Base-by-base conservation (phyloP, 2,329 filamentous ascomycete genomes). In the Sclerotinia borealis region DNA sequence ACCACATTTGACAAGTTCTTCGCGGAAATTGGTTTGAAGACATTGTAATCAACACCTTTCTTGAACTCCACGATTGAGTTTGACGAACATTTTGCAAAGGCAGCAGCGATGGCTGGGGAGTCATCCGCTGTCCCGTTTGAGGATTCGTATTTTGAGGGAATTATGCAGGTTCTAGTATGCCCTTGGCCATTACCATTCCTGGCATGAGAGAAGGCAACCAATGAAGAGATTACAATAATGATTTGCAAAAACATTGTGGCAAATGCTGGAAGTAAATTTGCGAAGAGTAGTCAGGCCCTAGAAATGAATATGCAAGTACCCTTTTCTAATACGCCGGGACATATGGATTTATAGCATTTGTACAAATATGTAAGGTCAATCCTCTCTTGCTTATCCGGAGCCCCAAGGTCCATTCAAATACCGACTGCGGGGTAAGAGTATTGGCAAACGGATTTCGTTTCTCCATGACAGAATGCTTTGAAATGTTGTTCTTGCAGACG, bases 1-100 rank as follows among this genome's bases (percentile, higher is more conserved):
- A 74, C 73, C 17, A 80, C 77, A 65, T 80, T 77, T 56, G 71
- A 75, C 29, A 80, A 71, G 37, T 77, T 77, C 2, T 70, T 76
- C 6, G 76, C 76, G 4, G 64, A 69, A 45, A 79, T 74, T 17
- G 41, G 78, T 76, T 72, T 73, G 62, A 77, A 76, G 61, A 78
- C 71, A 48, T 79, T 79, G 68, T 79, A 80, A 61, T 79, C 71
- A 1, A 75, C 72, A 27, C 77, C 77, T 56, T 76, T 71, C 13
- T 69, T 68, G 69, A 80, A 80, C 17, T 74, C 52, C 41, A 80
- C 75, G 17, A 73, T 68, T 8, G 72, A 68, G 59, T 77, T 59
- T 41, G 66, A 67, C 4, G 76, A 69, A 64, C 78, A 79, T 63
- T 73, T 63, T 5, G 72, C 71, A 45, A 79, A 77, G 1, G 75